Base-by-base conservation (phyloP, 768 basidiomycete genomes). In the Strobilomyces dryophilus region DNA sequence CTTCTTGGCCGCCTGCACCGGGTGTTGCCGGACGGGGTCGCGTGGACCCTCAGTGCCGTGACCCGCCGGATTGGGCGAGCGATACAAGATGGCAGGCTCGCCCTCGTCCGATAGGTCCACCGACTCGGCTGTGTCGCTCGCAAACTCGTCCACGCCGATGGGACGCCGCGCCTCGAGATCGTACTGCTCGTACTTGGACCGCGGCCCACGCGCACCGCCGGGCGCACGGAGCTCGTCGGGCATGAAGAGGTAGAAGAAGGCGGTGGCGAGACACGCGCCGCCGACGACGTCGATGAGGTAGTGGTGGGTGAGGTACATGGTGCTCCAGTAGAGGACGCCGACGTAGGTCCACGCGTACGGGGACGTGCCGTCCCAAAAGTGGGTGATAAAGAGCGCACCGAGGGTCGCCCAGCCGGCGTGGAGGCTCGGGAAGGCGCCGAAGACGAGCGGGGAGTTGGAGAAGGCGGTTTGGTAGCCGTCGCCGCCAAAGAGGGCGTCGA, bases 301-400 rank as follows among this genome's bases (percentile, higher is more conserved):
- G 74, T 98, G 95, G 71, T 97, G 93, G 4, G 91, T 92, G 62
- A 95, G 87, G 75, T 95, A 98, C 95, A 98, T 98, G 21, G 95
- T 98, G 10, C 91, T 86, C 97, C 97, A 99, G 69, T 95, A 98
- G 5, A 99, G 80, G 17, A 91, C 73, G 7, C 81, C 84, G 3
- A 84, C 85, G 71, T 98, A 99, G 1, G 72, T 75, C 91, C 93
- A 98, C 21, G 84, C 83, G 58, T 78, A 85, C 3, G 73, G 74
- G 1, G 81, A 76, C 31, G 77, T 78, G 55, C 79, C 77, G 0
- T 92, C 90, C 82, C 98, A 98, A 74, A 98, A 98, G 72, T 98
- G 93, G 18, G 89, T 84, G 49, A 98, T 72, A 79, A 95, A 95
- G 45, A 99, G 79, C 0, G 94, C 95, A 60, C 92, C 92, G 60